Evolutionary conservation across 2,329 filamentous ascomycete genomes (phyloP), one percentile per base, ranked within the genome.

Genomic region (Canariomyces notabilis): DNA sequence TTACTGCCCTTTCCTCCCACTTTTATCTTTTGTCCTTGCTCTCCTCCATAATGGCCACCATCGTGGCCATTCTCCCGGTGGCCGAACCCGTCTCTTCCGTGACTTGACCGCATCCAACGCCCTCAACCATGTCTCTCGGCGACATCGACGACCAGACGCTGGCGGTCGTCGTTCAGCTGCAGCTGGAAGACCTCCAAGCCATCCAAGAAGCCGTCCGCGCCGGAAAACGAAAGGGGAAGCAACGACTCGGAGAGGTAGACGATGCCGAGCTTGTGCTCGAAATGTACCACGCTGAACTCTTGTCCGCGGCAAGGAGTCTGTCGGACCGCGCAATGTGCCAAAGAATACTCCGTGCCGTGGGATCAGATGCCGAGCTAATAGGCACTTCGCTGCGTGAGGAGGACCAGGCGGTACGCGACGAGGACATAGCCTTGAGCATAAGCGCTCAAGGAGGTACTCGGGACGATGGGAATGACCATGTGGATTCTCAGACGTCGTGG

Each of bases 281-380:
- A 2, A 21, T 31, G 2, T 59, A 52, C 23, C 19, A 42, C 14
- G 29, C 16, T 2, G 57, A 60, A 9, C 20, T 60, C 11, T 34
- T 36, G 2, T 18, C 21, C 1, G 6, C 19, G 15, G 20, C 35
- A 0, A 35, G 45, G 11, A 18, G 39, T 4, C 12, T 46, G 6
- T 5, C 26, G 1, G 58, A 60, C 40, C 37, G 37, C 3, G 14
- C 16, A 18, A 46, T 59, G 48, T 54, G 53, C 43, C 7, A 15
- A 22, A 59, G 58, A 48, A 51, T 60, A 11, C 46, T 50, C n/a
- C 37, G 15, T 1, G 58, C 57, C 2, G 48, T 55, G 14, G n/a
- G 14, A 2, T 12, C 18, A 6, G 57, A 58, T 15, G 53, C 44
- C 8, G 36, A 22, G 8, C 16, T 44, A 0, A 51, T 59, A 16